Evolutionary conservation across 208 protist genomes (phyloP), one percentile per base, ranked within the genome.

Genomic region (Leishmania arabica): DNA sequence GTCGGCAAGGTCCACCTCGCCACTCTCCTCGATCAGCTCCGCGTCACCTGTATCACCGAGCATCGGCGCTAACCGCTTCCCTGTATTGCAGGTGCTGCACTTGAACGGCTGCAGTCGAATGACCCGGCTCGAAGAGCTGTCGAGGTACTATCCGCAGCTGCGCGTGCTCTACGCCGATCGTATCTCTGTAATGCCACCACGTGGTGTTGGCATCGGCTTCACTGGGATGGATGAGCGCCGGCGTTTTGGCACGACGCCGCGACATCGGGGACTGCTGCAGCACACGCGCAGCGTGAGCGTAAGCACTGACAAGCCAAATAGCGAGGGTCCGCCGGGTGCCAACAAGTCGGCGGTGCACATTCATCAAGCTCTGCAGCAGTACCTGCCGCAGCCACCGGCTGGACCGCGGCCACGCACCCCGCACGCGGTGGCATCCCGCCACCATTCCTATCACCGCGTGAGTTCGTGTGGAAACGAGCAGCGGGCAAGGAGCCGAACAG

Each of bases 21-120:
- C 81, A 7, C 71, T 24, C 21, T 70, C 75, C 1, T 68, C 69
- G 11, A 8, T 64, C 0, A 51, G 51, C 2, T 71, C 37, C 24
- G 2, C 7, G 62, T 83, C 72, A 88, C 81, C 9, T 40, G 71
- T 85, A 31, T 81, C 80, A 19, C 42, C 70, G 40, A 40, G 24
- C 45, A 73, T 85, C 1, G 21, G 9, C 17, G 21, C 31, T 11
- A 13, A 87, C 5, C 17, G 72, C 31, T 85, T 79, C 8, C 65
- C 60, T 13, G 71, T 84, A 0, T 53, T 92, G 11, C 81, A 90
- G 80, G 80, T 89, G 71, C 53, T 96, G 6, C 84, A 92, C 71
- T 42, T 95, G 15, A 85, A 87, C 42, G 74, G 88, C 51, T 96
- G 93, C 72, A 51, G 73, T 69, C 77, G 69, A n/a, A 69, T 93